Evolutionary conservation across 495 filamentous ascomycete genomes (phyloP).

Genomic region (Lepraria neglecta): DNA sequence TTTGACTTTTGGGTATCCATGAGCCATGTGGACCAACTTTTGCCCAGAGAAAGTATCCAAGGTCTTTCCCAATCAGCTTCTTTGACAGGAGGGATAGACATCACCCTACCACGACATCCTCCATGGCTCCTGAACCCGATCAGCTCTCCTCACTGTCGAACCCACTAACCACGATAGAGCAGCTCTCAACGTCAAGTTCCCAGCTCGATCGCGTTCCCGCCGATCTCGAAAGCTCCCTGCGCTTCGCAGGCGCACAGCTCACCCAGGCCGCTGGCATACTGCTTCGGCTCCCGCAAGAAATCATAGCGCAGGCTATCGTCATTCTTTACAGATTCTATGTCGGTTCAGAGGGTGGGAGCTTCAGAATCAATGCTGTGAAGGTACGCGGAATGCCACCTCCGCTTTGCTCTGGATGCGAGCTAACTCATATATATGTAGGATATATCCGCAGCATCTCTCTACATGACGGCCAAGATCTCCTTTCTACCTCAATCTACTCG

Average conservation of each 20-base stretch:
- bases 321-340: conserved; percentile 83
- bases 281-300: conserved; percentile 77
- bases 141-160: conserved; percentile 63
- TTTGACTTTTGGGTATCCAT: too few species aligned
- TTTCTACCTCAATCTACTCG: conserved; percentile 68
- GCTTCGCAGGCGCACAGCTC: conserved; percentile 56
- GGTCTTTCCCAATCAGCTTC: background rate
- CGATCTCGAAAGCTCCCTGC: conserved; percentile 65
- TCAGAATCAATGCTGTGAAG: conserved; percentile 50
- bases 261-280: conserved; percentile 86
- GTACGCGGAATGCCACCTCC: conserved; percentile 28
- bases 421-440: conserved; percentile 45
- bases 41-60: too few species aligned
- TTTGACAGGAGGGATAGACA: background rate
- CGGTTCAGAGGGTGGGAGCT: conserved; percentile 56
- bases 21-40: too few species aligned
- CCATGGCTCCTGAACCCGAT: conserved; percentile 24
- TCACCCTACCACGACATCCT: background rate
- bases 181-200: conserved; percentile 65
- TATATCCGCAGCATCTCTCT: conserved; percentile 73
- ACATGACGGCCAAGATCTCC: conserved; percentile 78
- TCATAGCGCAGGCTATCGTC: conserved; percentile 84
- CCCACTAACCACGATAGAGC: conserved; percentile 74
- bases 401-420: background rate
- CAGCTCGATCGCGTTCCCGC: conserved; percentile 63